phyloP scores from a whole-genome alignment of 257 asterid species.

The Linaria vulgaris region DNA sequence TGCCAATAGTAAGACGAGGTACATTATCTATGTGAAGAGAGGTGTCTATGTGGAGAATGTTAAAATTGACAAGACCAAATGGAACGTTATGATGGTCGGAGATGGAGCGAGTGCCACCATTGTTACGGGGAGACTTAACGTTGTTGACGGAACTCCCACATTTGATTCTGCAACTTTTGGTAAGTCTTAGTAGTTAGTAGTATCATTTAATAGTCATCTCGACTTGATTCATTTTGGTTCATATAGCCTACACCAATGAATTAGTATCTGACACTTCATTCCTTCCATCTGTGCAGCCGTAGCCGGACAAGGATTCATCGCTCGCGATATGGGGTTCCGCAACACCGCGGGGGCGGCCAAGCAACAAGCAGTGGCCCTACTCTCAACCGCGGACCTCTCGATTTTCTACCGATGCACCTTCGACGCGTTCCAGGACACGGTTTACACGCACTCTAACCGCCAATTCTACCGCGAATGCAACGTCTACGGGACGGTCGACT shows the following conservation, averaged over 20 bases:
- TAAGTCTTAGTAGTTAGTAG: neutral
- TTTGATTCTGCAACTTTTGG: conserved; percentile 27
- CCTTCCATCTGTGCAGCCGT: conserved; percentile 8
- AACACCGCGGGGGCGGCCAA: conserved; percentile 23
- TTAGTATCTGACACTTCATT: too few relatives aligned
- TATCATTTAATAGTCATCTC: neutral
- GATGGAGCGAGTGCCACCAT: conserved; percentile 19
- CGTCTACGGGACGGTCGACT: conserved; percentile 22
- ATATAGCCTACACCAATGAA: too few relatives aligned
- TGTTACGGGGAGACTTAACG: conserved; percentile 18
- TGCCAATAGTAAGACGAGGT: neutral
- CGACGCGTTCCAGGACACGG: conserved; percentile 24
- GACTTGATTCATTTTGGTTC: too few relatives aligned
- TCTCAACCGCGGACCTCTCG: conserved; percentile 20
- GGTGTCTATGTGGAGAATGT: conserved; percentile 27
- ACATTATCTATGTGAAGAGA: conserved; percentile 19
- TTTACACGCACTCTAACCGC: conserved; percentile 20
- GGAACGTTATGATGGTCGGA: conserved; percentile 29
- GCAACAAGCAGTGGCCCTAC: conserved; percentile 23
- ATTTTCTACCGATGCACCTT: conserved; percentile 20
- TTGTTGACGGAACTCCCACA: conserved; percentile 28
- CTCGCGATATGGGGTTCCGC: conserved; percentile 24
- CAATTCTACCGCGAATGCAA: conserved; percentile 23
- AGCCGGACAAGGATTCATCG: conserved; percentile 20
- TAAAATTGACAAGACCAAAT: conserved; percentile 17